Evolutionary conservation across 1,284 basidiomycete genomes (phyloP).

Genomic region (Sporisorium graminicola): DNA sequence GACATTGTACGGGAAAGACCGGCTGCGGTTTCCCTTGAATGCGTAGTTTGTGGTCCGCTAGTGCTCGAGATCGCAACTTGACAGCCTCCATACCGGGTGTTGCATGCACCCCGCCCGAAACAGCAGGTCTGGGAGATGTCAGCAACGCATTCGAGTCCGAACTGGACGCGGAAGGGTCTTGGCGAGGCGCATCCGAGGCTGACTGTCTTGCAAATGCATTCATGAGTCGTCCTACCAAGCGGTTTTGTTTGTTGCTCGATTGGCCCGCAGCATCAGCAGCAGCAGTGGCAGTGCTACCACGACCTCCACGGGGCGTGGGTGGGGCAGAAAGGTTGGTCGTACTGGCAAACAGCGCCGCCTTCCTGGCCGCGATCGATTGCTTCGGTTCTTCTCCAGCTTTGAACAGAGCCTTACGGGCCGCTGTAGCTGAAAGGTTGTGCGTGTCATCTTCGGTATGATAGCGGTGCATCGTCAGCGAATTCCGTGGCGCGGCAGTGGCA

Average conservation of each 20-base stretch:
- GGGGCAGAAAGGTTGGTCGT: conserved; percentile 29
- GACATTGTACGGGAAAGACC: conserved; percentile 23
- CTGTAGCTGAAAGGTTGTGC: conserved; percentile 8
- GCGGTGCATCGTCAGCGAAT: conserved; percentile 36
- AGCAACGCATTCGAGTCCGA: conserved; percentile 4
- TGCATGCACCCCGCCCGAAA: not conserved
- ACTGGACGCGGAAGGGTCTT: not conserved
- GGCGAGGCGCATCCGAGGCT: conserved; percentile 16
- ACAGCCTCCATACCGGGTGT: not conserved
- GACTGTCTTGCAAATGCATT: conserved; percentile 37
- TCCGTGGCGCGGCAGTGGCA: conserved; percentile 11
- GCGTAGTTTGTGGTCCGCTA: conserved; percentile 13
- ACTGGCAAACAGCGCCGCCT: conserved; percentile 34
- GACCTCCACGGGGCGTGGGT: conserved; percentile 17
- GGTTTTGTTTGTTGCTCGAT: conserved; percentile 22
- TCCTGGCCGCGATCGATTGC: conserved; percentile 38
- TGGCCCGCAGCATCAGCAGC: not conserved
- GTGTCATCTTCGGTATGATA: conserved; percentile 34
- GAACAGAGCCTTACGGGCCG: conserved; percentile 24
- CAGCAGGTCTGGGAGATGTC: not conserved
- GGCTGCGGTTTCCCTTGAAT: conserved; percentile 15
- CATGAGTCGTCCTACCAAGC: conserved; percentile 43
- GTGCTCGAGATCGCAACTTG: conserved; percentile 9
- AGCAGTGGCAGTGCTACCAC: not conserved
- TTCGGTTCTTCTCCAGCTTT: conserved; percentile 37